phyloP scores from a whole-genome alignment of 768 basidiomycete species.

The Lentinula sp. region DNA sequence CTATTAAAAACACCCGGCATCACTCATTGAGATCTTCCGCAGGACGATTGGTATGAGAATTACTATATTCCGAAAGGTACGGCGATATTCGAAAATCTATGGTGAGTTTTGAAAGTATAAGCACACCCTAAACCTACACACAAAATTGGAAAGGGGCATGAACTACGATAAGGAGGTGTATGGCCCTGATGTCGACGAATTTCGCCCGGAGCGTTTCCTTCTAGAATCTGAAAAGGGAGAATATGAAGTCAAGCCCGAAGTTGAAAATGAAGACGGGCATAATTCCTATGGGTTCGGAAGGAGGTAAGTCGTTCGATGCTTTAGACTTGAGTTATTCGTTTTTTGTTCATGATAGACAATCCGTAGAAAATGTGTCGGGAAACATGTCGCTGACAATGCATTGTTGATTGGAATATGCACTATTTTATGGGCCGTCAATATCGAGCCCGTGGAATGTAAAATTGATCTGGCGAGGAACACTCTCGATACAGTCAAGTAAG shows the following conservation, averaged over 20 bases:
- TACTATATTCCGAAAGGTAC: conserved; percentile 20
- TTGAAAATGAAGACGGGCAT: conserved; percentile 20
- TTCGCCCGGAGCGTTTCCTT: conserved; percentile 16
- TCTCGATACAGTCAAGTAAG: neutral
- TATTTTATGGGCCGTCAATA: conserved; percentile 1
- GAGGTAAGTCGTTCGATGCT: neutral
- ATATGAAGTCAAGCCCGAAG: conserved; percentile 7
- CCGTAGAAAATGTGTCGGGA: conserved; percentile 20
- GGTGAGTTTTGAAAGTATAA: neutral
- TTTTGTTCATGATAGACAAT: neutral
- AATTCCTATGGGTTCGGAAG: conserved; percentile 20
- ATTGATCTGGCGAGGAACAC: neutral
- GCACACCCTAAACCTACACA: neutral
- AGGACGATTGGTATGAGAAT: conserved; percentile 21
- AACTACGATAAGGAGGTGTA: conserved; percentile 16
- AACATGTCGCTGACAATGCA: conserved; percentile 24
- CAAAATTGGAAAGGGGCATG: conserved; percentile 8
- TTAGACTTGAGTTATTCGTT: neutral
- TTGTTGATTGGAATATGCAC: conserved; percentile 18
- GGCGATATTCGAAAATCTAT: conserved; percentile 1
- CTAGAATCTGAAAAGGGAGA: conserved; percentile 7
- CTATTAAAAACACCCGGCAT: neutral
- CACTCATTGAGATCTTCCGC: neutral
- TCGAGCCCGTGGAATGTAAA: neutral
- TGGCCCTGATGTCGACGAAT: conserved; percentile 13